Evolutionary conservation across 495 filamentous ascomycete genomes (phyloP), one percentile per base, ranked within the genome.

Genomic region (Aspergillus wentii): DNA sequence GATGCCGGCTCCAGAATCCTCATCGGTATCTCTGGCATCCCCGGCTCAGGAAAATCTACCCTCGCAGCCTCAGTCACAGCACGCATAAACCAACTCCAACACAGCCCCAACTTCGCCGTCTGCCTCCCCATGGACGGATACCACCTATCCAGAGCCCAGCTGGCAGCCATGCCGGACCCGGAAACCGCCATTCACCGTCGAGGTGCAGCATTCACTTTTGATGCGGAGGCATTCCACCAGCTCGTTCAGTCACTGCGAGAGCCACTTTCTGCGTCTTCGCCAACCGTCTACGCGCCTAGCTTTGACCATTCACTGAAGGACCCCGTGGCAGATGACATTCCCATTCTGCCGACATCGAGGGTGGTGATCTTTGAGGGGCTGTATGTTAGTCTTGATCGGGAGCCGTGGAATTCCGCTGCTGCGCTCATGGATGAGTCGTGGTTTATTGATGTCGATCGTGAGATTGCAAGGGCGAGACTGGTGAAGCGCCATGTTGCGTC

Each of bases 41-140:
- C 88, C 1, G 87, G 88, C 35, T 91, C 88, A 44, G 88, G 85
- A 78, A 94, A 94, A 66, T 91, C 88, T 8, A 88, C 85, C 2
- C 74, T 94, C 40, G 83, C 86, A 10, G 57, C 66, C 14, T 71
- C 66, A 31, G 64, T 91, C 13, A 68, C 75, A 13, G 44, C 52
- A 4, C 61, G 72, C 22, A 65, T 91, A 33, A 89, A 91, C 44
- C 56, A 60, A 3, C 67, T 69, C 5, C 56, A 68, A 35, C 46
- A 46, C 19, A 33, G 41, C 15, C 37, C 48, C 15, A 19, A 27
- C 6, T 35, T 43, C 17, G 64, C 69, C 14, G 52, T 80, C 43
- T 78, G 81, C 16, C 61, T 88, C 26, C 79, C 83, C 15, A 86
- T 92, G 85, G 88, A 94, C 57, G 87, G 88, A 35, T 94, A 83